Base-by-base conservation (phyloP, 169 alveolate genomes). In the Eimeria tenella region DNA sequence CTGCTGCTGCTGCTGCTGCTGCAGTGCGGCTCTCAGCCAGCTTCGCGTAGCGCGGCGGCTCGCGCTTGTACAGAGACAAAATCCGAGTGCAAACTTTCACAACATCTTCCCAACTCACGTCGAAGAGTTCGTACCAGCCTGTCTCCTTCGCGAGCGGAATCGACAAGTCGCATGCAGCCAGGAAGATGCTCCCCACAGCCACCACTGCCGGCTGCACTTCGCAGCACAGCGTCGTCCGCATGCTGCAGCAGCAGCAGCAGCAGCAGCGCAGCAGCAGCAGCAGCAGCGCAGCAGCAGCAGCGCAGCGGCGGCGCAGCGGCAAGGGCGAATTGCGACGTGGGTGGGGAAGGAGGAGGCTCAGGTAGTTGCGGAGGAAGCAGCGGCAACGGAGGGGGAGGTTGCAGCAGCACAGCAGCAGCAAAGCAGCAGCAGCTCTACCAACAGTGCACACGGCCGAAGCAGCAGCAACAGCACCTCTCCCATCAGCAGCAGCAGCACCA, bases 181-280 rank as follows among this genome's bases (percentile, higher is more conserved):
- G 83, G 58, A 95, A 96, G 50, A 96, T 96, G 62, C 96, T 95
- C 19, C 97, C 97, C 49, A 96, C 97, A 49, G 97, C 97, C 8
- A 96, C 95, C 23, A 96, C 96, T 10, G 96, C 96, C 13, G 97
- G 97, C 93, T 96, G 97, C 58, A 95, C 96, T 49, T 95, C 96
- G 87, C 97, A 96, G 91, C 97, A 96, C 49, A 96, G 91, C 21
- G 97, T 96, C 89, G 97, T 96, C 55, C 96, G 94, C 97, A 96
- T 96, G 86, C 97, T 96, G 95, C 60, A 94, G 79, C 74, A 5
- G 3, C 82, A 1, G n/a, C 58, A 23, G 53, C 6, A 1, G 53
- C 77, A 15, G 5, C 82, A 1, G 5, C 42, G 4, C 15, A 71
- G 11, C 82, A 23, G 58, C 56, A 70, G 79, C 79, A 21, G 79